Evolutionary conservation across 2,329 filamentous ascomycete species (phyloP).

Genomic region (Pseudomassariella vexata): DNA sequence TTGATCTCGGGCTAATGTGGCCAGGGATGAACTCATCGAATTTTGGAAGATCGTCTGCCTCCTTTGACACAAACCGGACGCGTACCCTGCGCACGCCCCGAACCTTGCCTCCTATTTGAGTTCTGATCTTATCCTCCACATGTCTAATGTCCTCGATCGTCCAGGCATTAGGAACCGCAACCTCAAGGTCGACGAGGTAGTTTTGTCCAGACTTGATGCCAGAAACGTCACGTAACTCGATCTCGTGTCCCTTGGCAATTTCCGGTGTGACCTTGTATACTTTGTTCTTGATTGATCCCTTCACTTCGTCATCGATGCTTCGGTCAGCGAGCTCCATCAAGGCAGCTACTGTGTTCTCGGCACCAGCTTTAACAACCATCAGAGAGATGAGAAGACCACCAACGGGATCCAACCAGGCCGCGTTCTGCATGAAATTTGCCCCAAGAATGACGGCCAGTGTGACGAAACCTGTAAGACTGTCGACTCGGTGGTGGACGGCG

Average conservation of each 20-base stretch:
- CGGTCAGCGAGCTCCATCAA: conserved; percentile 88
- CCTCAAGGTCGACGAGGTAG: conserved; percentile 84
- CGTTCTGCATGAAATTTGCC: conserved; percentile 78
- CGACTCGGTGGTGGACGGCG: conserved; percentile 91
- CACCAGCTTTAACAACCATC: conserved; percentile 88
- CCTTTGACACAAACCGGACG: conserved; percentile 73
- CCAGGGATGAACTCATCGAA: conserved; percentile 76
- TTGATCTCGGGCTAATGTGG: conserved; percentile 50
- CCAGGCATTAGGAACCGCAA: conserved; percentile 73
- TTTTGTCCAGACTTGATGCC: conserved; percentile 96
- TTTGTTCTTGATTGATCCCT: conserved; percentile 63
- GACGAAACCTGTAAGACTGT: conserved; percentile 91
- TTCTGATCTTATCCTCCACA: conserved; percentile 70
- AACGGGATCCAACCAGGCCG: conserved; percentile 89
- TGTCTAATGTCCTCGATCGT: conserved; percentile 63
- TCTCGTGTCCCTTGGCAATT: conserved; percentile 47
- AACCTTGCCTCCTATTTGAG: conserved; percentile 68
- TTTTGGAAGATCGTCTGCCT: conserved; percentile 47
- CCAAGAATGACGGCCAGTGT: conserved; percentile 84
- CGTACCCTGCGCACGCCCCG: conserved; percentile 79
- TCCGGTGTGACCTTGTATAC: conserved; percentile 52
- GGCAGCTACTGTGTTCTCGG: conserved; percentile 75
- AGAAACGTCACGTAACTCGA: conserved; percentile 72
- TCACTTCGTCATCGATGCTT: conserved; percentile 80
- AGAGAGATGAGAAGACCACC: conserved; percentile 88